Base-by-base conservation (phyloP, 2,329 filamentous ascomycete species). In the Salinomyces thailandicus region DNA sequence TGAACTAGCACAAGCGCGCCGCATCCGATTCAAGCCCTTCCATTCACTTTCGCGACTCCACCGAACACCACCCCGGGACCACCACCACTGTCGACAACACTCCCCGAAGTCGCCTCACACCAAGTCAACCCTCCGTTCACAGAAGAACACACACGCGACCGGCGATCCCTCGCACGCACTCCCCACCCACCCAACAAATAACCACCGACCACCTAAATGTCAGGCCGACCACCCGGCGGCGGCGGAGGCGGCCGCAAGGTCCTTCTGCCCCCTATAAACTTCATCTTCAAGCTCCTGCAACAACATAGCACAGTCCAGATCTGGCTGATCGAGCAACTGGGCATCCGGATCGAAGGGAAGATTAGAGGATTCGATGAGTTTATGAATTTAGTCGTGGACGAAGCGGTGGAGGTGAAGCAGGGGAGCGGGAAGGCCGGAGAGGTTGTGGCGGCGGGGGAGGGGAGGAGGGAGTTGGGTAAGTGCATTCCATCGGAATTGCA, bases 301-400 rank as follows among this genome's bases (percentile, higher is more conserved):
- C 68, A 83, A 62, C 80, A 86, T 55, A 79, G 82, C 12, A 87
- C 81, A 1, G 85, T 96, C 26, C 85, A 83, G 52, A 84, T 98
- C 57, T 98, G 91, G 91, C 71, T 98, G 28, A 96, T 93, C 62
- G 91, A 98, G 67, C 91, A 98, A 71, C 70, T 96, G 36, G 79
- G 79, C 11, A 87, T 94, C 57, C 75, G 91, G 42, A 95, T 98
- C 56, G 87, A 96, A 66, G 91, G 91, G 44, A 94, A 89, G 67
- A 94, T 98, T 49, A 77, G 91, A 55, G 89, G 91, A 11, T 98
- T 98, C 50, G 91, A 98, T 60, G 91, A 98, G 63, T 98, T 96
- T 67, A 95, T 98, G 87, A 98, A 98, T 67, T 71, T 98, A 33
- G 91, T 96, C 26, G 75, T 94, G 48, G 91, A 98, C 57, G 86